Evolutionary conservation across 371 early-diverging fungal genomes (phyloP).

Genomic region (Ecytonucleospora hepatopenaei): DNA sequence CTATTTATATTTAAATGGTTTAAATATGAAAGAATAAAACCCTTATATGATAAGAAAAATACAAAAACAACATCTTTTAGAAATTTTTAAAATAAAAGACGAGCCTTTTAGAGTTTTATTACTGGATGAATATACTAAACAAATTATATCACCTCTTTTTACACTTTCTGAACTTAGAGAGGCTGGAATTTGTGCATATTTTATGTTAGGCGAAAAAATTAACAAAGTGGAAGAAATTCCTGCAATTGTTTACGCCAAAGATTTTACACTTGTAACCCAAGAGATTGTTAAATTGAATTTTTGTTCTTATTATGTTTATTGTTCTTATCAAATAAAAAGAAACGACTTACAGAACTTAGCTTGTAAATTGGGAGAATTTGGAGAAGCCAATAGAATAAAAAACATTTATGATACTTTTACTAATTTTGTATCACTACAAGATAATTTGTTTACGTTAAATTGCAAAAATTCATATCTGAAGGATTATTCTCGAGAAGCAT

Average conservation of each 20-base stretch:
- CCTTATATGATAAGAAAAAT: slow-evolving; percentile 46
- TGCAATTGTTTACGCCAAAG: slow-evolving; percentile 86
- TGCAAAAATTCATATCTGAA: slow-evolving; percentile 68
- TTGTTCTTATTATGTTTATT: slow-evolving; percentile 82
- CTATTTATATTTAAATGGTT: neutral
- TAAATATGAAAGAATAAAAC: too few species aligned
- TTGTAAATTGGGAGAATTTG: slow-evolving; percentile 55
- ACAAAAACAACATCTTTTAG: slow-evolving; percentile 38
- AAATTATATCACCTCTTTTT: slow-evolving; percentile 84
- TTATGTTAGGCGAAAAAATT: slow-evolving; percentile 65
- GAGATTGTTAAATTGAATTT: slow-evolving; percentile 78
- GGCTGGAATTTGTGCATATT: slow-evolving; percentile 87
- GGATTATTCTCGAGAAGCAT: slow-evolving; percentile 64
- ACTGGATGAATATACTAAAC: slow-evolving; percentile 78
- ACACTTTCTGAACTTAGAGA: slow-evolving; percentile 87
- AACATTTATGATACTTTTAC: slow-evolving; percentile 85
- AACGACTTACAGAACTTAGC: slow-evolving; percentile 81
- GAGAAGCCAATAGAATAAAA: slow-evolving; percentile 29
- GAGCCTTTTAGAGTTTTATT: slow-evolving; percentile 81
- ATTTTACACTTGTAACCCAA: slow-evolving; percentile 68
- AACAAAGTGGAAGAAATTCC: slow-evolving; percentile 80
- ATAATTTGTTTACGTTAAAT: slow-evolving; percentile 80
- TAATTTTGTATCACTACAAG: slow-evolving; percentile 75
- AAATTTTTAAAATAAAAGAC: slow-evolving; percentile 22
- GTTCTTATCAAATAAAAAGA: slow-evolving; percentile 71